phyloP scores from a whole-genome alignment of 2,329 filamentous ascomycete genomes.

The Penicillium sp. region DNA sequence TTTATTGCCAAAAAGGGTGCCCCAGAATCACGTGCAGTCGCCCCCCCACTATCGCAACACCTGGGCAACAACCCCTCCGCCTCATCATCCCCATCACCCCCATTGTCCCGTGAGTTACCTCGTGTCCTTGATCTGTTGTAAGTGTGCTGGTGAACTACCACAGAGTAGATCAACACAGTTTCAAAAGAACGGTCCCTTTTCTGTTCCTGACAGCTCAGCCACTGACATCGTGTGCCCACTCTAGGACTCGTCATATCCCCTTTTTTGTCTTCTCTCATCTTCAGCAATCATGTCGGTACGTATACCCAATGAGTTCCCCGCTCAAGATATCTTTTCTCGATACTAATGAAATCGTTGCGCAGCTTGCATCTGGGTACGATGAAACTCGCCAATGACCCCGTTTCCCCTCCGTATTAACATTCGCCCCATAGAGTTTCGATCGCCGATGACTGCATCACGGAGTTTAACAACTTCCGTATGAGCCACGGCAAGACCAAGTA shows the following conservation, averaged over 20 bases:
- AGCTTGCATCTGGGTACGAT: constrained; percentile 40
- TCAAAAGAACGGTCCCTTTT: not conserved
- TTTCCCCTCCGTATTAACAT: constrained; percentile 21
- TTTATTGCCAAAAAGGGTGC: constrained; percentile 17
- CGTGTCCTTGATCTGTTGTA: constrained; percentile 1
- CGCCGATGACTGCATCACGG: constrained; percentile 47
- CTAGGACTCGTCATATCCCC: constrained; percentile 23
- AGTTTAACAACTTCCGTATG: constrained; percentile 50
- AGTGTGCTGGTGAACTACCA: not conserved
- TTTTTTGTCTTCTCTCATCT: constrained; percentile 21
- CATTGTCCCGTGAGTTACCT: constrained; percentile 17
- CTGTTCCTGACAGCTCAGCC: constrained; percentile 11
- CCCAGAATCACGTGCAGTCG: constrained; percentile 24
- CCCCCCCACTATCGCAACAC: constrained; percentile 35
- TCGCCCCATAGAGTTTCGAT: constrained; percentile 43
- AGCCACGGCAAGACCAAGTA: constrained; percentile 47
- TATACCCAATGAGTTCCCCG: constrained; percentile 6
- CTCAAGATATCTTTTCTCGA: not conserved
- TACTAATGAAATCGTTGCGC: constrained; percentile 14
- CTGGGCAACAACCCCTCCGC: constrained; percentile 38
- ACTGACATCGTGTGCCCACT: constrained; percentile 33
- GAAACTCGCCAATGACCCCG: constrained; percentile 2
- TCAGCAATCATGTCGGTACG: constrained; percentile 37
- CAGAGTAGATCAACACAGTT: not conserved
- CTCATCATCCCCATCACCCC: constrained; percentile 24